These are phyloP conservation scores for Wakefieldia striispora DNA, from an alignment of 768 basidiomycete genomes.

Conservation along the genomic window DNA sequence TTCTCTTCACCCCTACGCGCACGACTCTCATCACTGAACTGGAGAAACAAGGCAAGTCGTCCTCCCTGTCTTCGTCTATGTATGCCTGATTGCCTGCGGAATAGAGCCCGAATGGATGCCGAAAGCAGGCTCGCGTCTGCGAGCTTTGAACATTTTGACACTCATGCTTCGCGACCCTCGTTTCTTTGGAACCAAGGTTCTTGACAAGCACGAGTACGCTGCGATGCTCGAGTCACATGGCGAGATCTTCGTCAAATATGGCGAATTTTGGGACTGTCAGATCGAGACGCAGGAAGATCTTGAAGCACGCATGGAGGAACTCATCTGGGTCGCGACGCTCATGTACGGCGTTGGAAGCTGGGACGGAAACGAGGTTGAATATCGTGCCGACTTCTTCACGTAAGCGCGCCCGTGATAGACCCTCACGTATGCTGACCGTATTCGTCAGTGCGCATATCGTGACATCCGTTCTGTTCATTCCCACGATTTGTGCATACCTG, in stretches of 20 bases:
- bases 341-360: conserved; percentile 63
- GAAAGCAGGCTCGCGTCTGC: conserved; percentile 32
- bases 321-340: conserved; percentile 54
- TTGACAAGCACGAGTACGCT: conserved; percentile 36
- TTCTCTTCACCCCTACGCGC: conserved; percentile 25
- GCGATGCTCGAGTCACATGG: conserved; percentile 37
- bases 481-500: conserved; percentile 45
- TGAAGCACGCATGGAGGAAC: conserved; percentile 56
- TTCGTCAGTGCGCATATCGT: conserved; percentile 62
- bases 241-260: conserved; percentile 41
- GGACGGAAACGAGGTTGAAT: conserved; percentile 34
- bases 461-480: conserved; percentile 63
- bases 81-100: background rate
- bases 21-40: conserved; percentile 20
- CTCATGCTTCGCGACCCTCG: conserved; percentile 51
- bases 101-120: conserved; percentile 27
- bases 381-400: conserved; percentile 68
- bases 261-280: conserved; percentile 46
- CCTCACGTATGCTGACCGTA: conserved; percentile 3
- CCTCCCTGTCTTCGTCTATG: background rate
- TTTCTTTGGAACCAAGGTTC: conserved; percentile 30
- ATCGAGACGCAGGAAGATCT: conserved; percentile 37
- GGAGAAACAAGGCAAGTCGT: conserved; percentile 17
- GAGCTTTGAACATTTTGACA: conserved; percentile 52
- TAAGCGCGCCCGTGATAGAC: conserved; percentile 33